Evolutionary conservation across 2,329 filamentous ascomycete genomes (phyloP).

Genomic region (Didymella pomorum): DNA sequence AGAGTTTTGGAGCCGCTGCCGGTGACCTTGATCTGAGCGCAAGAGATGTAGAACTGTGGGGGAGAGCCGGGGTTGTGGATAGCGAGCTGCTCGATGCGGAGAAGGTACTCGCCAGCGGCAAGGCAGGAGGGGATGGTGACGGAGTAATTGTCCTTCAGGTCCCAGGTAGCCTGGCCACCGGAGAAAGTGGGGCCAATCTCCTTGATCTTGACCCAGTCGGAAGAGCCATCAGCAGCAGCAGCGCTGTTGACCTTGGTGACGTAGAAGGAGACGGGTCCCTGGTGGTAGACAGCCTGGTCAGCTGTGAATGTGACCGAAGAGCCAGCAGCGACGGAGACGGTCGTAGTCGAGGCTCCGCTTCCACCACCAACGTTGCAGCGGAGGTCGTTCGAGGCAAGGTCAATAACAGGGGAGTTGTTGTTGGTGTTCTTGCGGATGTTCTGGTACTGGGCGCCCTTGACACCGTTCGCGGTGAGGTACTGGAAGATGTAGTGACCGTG

Average conservation of each 20-base stretch:
- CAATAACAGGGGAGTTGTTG: slow-evolving; percentile 49
- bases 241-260: slow-evolving; percentile 49
- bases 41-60: slow-evolving; percentile 48
- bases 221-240: slow-evolving; percentile 45
- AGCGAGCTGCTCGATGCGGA: slow-evolving; percentile 59
- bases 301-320: slow-evolving; percentile 47
- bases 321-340: slow-evolving; percentile 48
- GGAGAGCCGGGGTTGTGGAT: slow-evolving; percentile 53
- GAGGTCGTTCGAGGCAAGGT: slow-evolving; percentile 41
- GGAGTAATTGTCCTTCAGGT: slow-evolving; percentile 45
- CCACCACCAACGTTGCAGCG: slow-evolving; percentile 49
- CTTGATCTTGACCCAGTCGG: slow-evolving; percentile 53
- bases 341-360: slow-evolving; percentile 39
- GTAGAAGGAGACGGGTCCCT: slow-evolving; percentile 50
- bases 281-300: slow-evolving; percentile 51
- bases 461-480: slow-evolving; percentile 47
- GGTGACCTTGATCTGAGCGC: slow-evolving; percentile 58
- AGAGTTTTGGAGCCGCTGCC: slow-evolving; percentile 43
- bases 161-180: slow-evolving; percentile 44
- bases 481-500: slow-evolving; percentile 52
- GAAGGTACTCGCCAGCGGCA: slow-evolving; percentile 57
- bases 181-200: slow-evolving; percentile 50
- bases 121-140: slow-evolving; percentile 54
- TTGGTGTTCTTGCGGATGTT: slow-evolving; percentile 51
- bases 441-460: slow-evolving; percentile 46